Evolutionary conservation across 345 rosid genomes (phyloP).

Genomic region (Clausena lansium): DNA sequence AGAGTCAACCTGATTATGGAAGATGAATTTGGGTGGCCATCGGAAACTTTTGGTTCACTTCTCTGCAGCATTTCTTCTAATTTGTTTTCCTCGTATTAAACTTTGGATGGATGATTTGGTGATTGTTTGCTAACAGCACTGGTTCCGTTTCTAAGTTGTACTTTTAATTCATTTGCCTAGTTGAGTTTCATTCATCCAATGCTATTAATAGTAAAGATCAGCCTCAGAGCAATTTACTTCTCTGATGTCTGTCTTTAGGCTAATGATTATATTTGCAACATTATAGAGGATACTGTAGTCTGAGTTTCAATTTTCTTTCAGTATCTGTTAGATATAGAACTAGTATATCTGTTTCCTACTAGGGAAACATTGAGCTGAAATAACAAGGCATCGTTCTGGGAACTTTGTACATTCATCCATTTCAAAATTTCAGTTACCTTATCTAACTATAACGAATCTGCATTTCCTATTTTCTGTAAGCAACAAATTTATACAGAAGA

Average conservation of each 20-base stretch:
- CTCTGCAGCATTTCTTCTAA: not conserved
- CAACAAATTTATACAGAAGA: not conserved
- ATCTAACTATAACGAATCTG: not conserved
- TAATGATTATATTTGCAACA: not conserved
- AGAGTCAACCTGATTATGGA: conserved; percentile 13
- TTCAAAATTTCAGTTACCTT: not conserved
- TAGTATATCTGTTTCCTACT: not conserved
- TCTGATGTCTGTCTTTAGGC: not conserved
- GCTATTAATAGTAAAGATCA: not conserved
- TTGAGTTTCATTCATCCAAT: not conserved
- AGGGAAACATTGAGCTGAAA: not conserved
- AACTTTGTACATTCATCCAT: not conserved
- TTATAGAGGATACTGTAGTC: not conserved
- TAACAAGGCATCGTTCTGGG: not conserved
- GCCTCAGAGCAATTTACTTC: not conserved
- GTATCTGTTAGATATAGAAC: not conserved
- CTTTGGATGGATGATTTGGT: not conserved
- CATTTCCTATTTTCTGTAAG: not conserved
- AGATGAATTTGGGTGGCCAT: conserved; percentile 23
- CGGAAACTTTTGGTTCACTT: not conserved
- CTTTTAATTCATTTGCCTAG: not conserved
- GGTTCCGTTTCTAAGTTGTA: not conserved
- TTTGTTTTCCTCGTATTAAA: not conserved
- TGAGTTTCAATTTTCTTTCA: not conserved
- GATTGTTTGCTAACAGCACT: not conserved